Base-by-base conservation (phyloP, 192 early-diverging fungal species). In the Coemansia sp. region DNA sequence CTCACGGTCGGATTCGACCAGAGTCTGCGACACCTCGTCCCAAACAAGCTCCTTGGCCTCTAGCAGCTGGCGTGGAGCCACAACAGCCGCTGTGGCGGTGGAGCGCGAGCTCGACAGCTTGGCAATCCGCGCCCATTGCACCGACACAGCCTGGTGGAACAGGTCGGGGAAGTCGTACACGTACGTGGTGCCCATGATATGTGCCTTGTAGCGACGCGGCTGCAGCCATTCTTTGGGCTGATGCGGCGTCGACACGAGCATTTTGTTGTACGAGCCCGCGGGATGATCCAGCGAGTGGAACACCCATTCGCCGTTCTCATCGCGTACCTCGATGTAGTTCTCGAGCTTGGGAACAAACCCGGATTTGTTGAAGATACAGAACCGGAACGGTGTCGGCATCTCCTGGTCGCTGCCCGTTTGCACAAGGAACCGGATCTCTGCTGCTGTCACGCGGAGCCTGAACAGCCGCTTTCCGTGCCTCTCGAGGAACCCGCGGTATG, bases 111-210 rank as follows among this genome's bases (percentile, higher is more conserved):
- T 56, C 43, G 51, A 58, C 23, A 68, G 63, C 64, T 79, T 71
- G 57, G 76, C 70, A 3, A 73, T 25, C 25, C 85, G 84, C 51
- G 78, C 79, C 97, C 97, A 99, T 60, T 85, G 79, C 52, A 88
- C 86, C 48, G 94, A 89, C 37, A 93, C 76, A 2, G 92, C 90
- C 68, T 94, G 88, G 30, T 91, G 86, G 91, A 99, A 98, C 65
- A 99, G 87, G 56, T 96, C 95, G 16, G 95, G 94, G 87, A 98
- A 99, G 74, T 99, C 97, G 77, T 99, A 99, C 30, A 98, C 93
- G 64, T 97, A 99, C 13, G 95, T 97, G 4, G 97, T 99, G 60
- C 94, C 95, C 88, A 97, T 91, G 58, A 98, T 83, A 67, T 99
- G 97, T 35, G 97, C 95, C 86, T 95, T 94, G 86, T 95, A 95